phyloP scores from a whole-genome alignment of 768 basidiomycete species.

The Pulveroboletus sp. region DNA sequence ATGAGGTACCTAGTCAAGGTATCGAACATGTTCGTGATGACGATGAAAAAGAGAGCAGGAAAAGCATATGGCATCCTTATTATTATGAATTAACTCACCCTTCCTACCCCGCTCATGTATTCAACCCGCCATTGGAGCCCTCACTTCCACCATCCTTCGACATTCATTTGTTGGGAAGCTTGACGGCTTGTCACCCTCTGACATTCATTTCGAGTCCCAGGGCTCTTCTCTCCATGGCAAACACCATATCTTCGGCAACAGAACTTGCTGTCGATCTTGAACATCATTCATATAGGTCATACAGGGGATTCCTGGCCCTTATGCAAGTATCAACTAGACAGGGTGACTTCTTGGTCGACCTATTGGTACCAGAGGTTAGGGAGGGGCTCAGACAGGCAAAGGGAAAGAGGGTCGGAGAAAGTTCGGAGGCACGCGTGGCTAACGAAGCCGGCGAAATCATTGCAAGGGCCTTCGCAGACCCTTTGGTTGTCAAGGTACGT shows the following conservation, averaged over 20 bases:
- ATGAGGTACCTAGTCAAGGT: slow-evolving; percentile 24
- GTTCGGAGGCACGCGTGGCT: slow-evolving; percentile 15
- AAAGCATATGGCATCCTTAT: slow-evolving; percentile 64
- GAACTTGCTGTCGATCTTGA: slow-evolving; percentile 95
- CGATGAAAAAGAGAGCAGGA: slow-evolving; percentile 18
- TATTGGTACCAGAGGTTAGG: slow-evolving; percentile 56
- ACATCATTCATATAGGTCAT: slow-evolving; percentile 85
- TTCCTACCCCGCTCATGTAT: slow-evolving; percentile 66
- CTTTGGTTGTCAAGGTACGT: slow-evolving; percentile 76
- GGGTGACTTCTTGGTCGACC: slow-evolving; percentile 85
- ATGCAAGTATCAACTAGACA: slow-evolving; percentile 88
- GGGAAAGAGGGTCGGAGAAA: slow-evolving; percentile 7
- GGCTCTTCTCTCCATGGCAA: slow-evolving; percentile 59
- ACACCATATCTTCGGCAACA: slow-evolving; percentile 52
- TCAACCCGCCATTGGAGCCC: slow-evolving; percentile 44
- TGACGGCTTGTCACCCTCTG: slow-evolving; percentile 38
- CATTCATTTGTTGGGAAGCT: slow-evolving; percentile 32
- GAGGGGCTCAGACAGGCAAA: slow-evolving; percentile 72
- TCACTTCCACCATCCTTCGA: slow-evolving; percentile 55
- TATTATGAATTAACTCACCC: slow-evolving; percentile 78
- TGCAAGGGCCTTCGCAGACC: slow-evolving; percentile 59
- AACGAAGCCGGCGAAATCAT: slow-evolving; percentile 45
- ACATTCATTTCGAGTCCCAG: slow-evolving; percentile 62
- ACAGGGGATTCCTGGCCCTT: slow-evolving; percentile 82
- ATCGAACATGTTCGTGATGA: slow-evolving; percentile 11